Base-by-base conservation (phyloP, 257 asterid species). In the Lycium barbarum region DNA sequence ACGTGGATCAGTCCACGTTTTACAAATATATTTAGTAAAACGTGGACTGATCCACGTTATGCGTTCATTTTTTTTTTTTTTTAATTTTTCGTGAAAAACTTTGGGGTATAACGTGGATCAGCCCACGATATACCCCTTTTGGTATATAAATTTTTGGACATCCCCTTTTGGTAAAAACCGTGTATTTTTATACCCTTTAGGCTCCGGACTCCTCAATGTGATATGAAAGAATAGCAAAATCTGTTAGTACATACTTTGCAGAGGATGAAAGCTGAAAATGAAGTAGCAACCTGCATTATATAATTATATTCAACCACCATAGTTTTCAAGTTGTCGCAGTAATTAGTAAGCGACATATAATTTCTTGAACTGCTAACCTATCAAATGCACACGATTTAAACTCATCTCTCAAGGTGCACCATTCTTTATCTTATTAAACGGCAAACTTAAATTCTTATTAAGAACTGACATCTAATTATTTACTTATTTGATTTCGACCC, bases 291-390 rank as follows among this genome's bases (percentile, higher is more conserved):
- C 9, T 18, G 3, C 53, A 3, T 40, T 43, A 18, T 3, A 49
- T 73, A 10, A 73, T 13, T 74, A 26, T 13, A 76, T 76, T 76
- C 26, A 76, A 76, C 82, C 43, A 51, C 82, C 82, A 13, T 76
- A 26, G 22, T 76, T 76, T 76, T 76, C 47, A 53, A 49, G 47
- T 7, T 74, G 81, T 74, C 81, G 3, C 22, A 49, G 6, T 74
- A 74, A 67, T 74, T 22, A 74, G 62, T 74, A 22, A 74, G 81
- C 49, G 14, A 76, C 26, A 76, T 51, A 14, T 76, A 76, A 26
- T 76, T 26, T 76, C 9, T 22, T 51, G 1, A 76, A 51, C 47
- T 76, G 82, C 47, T 51, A 76, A 49, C 43, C 63, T 26, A 76
- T 76, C 82, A 76, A 76, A 51, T 51, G 71, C 40, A 10, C 71